Conservation (phyloP, 176 grass and related monocot genomes). For the Triticum turgidum region DNA sequence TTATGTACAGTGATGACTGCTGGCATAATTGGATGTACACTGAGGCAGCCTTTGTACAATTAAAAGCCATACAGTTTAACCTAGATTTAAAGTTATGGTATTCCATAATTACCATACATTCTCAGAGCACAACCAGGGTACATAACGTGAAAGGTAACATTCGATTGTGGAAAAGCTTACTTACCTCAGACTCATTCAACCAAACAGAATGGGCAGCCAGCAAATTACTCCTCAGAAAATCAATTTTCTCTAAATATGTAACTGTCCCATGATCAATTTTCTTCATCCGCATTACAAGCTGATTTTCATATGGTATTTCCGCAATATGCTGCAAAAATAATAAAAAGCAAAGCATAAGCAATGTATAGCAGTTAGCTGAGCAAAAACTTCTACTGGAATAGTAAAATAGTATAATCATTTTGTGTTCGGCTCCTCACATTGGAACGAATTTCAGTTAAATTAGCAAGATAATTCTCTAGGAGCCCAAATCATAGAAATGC, state of each 20-base stretch:
- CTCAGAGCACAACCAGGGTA: not conserved
- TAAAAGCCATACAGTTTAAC: not conserved
- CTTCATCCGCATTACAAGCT: constrained; percentile 61
- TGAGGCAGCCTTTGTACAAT: not conserved
- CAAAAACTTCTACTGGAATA: not conserved
- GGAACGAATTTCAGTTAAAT: not conserved
- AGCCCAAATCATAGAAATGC: not conserved
- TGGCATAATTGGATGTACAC: not conserved
- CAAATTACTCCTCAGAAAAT: constrained; percentile 78
- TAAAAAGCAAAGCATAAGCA: not conserved
- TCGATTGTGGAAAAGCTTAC: constrained; percentile 15
- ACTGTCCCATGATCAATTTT: constrained; percentile 86
- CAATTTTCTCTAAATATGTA: constrained; percentile 92
- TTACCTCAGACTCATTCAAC: constrained; percentile 79
- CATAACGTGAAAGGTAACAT: constrained; percentile 2
- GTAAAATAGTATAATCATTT: not conserved
- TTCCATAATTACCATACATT: not conserved
- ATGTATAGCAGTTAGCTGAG: not conserved
- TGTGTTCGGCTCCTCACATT: not conserved
- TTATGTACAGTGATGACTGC: not conserved
- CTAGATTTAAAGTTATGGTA: not conserved
- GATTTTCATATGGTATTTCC: constrained; percentile 95
- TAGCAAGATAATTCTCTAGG: constrained; percentile 3
- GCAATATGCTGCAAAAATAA: constrained; percentile 73
- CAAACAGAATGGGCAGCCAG: constrained; percentile 89